These are phyloP conservation scores for Aspergillus sp. DNA, from an alignment of 2,329 filamentous ascomycete genomes.

Conservation along the genomic window DNA sequence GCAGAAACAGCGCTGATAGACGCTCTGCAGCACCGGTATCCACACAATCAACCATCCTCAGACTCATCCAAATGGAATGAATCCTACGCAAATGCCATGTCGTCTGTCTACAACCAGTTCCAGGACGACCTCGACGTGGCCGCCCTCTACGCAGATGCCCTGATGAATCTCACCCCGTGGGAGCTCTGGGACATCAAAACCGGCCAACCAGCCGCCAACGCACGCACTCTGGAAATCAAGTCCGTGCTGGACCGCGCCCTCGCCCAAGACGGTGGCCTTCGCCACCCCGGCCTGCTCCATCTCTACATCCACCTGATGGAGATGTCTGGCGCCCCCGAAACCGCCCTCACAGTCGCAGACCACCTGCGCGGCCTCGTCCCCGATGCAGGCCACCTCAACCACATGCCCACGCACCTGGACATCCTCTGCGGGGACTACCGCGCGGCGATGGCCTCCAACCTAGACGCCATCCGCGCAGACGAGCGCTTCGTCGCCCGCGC, in stretches of 20 bases:
- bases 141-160: conserved; percentile 60
- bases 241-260: conserved; percentile 59
- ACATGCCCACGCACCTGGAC: conserved; percentile 78
- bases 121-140: conserved; percentile 61
- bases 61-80: conserved; percentile 57
- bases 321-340: conserved; percentile 67
- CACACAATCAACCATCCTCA: conserved; percentile 46
- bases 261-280: conserved; percentile 43
- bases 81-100: conserved; percentile 63
- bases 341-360: conserved; percentile 60
- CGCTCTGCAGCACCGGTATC: conserved; percentile 63
- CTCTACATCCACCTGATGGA: conserved; percentile 77
- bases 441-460: conserved; percentile 64
- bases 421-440: conserved; percentile 70
- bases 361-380: conserved; percentile 62
- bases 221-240: conserved; percentile 59
- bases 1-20: conserved; percentile 62
- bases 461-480: conserved; percentile 64
- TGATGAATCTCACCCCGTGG: conserved; percentile 67
- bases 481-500: conserved; percentile 60
- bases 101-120: conserved; percentile 51
- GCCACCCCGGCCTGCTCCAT: conserved; percentile 70
- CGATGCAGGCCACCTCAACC: conserved; percentile 67
- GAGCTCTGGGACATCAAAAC: conserved; percentile 61
- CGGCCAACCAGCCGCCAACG: conserved; percentile 53